These are phyloP conservation scores for Ganoderma lingzhi DNA, from an alignment of 1,284 basidiomycete genomes.

Conservation along the genomic window DNA sequence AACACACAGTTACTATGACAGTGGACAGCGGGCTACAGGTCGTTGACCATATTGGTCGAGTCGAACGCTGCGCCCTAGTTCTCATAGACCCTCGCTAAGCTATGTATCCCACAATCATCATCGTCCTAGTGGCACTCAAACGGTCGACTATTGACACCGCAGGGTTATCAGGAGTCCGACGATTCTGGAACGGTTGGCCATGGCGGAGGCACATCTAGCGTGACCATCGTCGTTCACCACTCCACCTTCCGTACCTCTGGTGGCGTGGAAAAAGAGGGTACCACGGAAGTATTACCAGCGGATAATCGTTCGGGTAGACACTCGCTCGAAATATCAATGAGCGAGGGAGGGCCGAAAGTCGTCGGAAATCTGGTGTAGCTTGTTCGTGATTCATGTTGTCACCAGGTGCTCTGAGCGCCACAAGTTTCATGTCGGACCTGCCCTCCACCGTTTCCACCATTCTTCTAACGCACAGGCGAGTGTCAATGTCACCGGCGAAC, in stretches of 20 bases:
- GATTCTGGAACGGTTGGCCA: background rate
- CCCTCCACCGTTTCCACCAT: background rate
- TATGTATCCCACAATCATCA: slow-evolving; percentile 1
- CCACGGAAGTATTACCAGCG: background rate
- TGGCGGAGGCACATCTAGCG: background rate
- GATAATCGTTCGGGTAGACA: background rate
- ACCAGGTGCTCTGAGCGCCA: background rate
- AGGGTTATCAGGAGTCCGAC: background rate
- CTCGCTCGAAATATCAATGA: background rate
- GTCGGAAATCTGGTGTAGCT: background rate
- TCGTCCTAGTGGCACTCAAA: slow-evolving; percentile 1
- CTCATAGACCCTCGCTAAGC: background rate
- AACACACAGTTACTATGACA: no score
- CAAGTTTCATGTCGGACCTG: background rate
- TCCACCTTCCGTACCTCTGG: background rate
- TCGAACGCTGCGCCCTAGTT: no score
- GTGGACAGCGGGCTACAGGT: background rate
- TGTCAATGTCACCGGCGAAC: background rate
- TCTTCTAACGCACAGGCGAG: background rate
- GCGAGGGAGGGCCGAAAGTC: background rate
- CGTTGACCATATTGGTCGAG: background rate
- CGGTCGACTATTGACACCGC: background rate
- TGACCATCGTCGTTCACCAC: background rate
- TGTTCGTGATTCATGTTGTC: background rate
- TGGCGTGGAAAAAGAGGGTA: background rate